A percentile compares a stretch with the other conserved stretches of the same genome.
These are phyloP conservation scores for Rhizopogon rudus DNA, from an alignment of 768 basidiomycete genomes.

Conservation along the genomic window DNA sequence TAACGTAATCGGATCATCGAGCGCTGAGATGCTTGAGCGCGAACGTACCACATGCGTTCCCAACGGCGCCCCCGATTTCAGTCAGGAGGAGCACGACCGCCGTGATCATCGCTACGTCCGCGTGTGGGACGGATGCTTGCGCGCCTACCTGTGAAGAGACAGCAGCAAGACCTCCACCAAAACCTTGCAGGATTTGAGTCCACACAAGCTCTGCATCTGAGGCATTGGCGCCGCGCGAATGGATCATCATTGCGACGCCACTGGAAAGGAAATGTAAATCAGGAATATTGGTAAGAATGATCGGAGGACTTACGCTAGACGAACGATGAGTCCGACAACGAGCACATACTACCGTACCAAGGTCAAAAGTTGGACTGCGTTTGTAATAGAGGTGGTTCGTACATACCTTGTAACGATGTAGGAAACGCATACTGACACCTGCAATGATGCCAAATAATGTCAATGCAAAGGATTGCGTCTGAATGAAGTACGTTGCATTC, in stretches of 20 bases:
- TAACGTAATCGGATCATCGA: not conserved
- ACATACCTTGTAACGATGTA: constrained; percentile 51
- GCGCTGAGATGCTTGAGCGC: not conserved
- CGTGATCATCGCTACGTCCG: constrained; percentile 63
- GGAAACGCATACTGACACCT: constrained; percentile 49
- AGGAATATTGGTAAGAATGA: not conserved
- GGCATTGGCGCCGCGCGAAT: constrained; percentile 57
- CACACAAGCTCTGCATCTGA: constrained; percentile 53
- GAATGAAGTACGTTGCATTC: constrained; percentile 59
- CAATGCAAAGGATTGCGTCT: constrained; percentile 53
- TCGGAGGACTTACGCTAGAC: constrained; percentile 37
- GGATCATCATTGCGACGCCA: constrained; percentile 67
- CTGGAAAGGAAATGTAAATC: constrained; percentile 17
- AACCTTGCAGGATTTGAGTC: constrained; percentile 68
- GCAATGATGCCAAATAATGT: constrained; percentile 61
- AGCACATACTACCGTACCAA: constrained; percentile 35
- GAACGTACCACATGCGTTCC: constrained; percentile 50
- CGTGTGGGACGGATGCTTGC: constrained; percentile 61
- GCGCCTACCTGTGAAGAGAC: constrained; percentile 53
- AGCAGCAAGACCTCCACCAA: constrained; percentile 69
- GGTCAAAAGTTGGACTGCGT: not conserved
- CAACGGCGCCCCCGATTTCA: constrained; percentile 64
- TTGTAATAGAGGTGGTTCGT: not conserved
- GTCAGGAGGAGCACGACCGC: constrained; percentile 64
- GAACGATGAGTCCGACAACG: constrained; percentile 52